A percentile compares a stretch with the other conserved stretches of the same genome.
Evolutionary conservation across 179 eudicot species (phyloP).

Genomic region (Spergularia azorica): DNA sequence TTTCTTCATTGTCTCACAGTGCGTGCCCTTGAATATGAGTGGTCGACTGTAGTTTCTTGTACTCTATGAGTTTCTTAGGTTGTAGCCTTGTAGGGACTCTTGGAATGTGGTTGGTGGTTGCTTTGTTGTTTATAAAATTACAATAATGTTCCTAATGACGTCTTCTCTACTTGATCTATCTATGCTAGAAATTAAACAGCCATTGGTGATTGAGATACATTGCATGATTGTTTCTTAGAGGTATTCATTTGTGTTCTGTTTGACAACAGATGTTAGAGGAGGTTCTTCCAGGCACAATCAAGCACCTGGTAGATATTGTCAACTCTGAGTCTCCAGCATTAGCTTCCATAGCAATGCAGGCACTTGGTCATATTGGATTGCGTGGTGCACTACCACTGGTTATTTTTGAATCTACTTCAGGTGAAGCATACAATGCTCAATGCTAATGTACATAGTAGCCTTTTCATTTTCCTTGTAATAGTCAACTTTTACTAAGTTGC

Average conservation of each 20-base stretch:
- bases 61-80: background rate
- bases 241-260: slow-evolving; percentile 14
- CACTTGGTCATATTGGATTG: slow-evolving; percentile 86
- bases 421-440: slow-evolving; percentile 33
- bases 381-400: slow-evolving; percentile 60
- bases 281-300: slow-evolving; percentile 53
- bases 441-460: background rate
- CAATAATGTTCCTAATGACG: background rate
- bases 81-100: background rate
- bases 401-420: slow-evolving; percentile 53
- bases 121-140: background rate
- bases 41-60: no score
- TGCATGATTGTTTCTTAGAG: slow-evolving; percentile 9
- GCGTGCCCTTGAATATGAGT: no score
- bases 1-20: no score
- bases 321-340: slow-evolving; percentile 65
- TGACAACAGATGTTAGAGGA: slow-evolving; percentile 54
- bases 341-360: slow-evolving; percentile 93
- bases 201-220: background rate
- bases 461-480: slow-evolving; percentile 13
- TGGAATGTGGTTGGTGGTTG: slow-evolving; percentile 4
- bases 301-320: slow-evolving; percentile 70
- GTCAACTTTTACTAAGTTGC: slow-evolving; percentile 3
- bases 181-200: slow-evolving; percentile 3
- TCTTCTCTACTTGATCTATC: background rate